Base-by-base conservation (phyloP, 75 land plant species). In the Isoetes taiwanensis region DNA sequence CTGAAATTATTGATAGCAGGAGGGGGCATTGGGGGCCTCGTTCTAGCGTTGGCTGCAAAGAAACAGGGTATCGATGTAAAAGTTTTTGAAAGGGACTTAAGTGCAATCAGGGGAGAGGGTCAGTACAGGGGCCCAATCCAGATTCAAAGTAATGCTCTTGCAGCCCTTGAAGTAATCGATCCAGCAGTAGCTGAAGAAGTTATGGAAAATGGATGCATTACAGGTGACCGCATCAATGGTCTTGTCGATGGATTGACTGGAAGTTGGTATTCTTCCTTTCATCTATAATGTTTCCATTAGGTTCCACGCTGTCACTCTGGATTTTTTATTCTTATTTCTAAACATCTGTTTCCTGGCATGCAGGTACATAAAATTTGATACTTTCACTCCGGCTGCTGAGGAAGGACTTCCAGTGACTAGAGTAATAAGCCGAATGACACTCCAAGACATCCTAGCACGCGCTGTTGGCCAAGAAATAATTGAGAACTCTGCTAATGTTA, bases 61-160 rank as follows among this genome's bases (percentile, higher is more conserved):
- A 79, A 63, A 63, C 78, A 78, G 50, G 96, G 91, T 20, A 75
- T 90, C 54, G 79, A 85, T 37, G 96, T 90, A 48, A 33, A 72
- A 70, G 96, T 90, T 46, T 80, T 90, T 56, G 96, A 90, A 77
- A 75, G 70, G 63, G 96, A 90, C 58, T 3, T 80, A 68, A 90
- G 96, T 61, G 90, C 96, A 0, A 69, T 90, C 34, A 68, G 90
- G 62, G 96, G 96, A 3, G 96, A 90, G 43, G 96, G 96, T 3
- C 81, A 85, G 68, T 90, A 90, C 65, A 71, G 96, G 39, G 96
- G 96, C 20, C 96, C 96, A 14, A 90, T 90, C 48, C 96, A 90
- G 72, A 76, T 90, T 23, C 96, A 90, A 71, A 90, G 96, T 59
- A 90, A 90, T 61, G 96, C 96, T 0, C 65, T 90, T 54, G 96